A percentile compares a stretch with the other conserved stretches of the same genome.
Conservation (phyloP, 805 yeast species). For the Ogataea ganodermae region DNA sequence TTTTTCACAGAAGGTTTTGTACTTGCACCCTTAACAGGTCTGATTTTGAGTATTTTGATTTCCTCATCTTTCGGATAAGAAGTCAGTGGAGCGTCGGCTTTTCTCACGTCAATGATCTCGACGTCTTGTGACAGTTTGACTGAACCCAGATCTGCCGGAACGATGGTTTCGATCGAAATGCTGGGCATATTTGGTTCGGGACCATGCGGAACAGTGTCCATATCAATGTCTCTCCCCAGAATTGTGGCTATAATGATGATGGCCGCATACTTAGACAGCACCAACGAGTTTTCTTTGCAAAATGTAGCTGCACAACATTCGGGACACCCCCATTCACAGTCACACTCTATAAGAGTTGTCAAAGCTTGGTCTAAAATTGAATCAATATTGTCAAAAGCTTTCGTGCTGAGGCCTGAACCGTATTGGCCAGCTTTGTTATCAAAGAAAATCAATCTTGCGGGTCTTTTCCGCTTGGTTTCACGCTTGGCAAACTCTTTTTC, state of each 20-base stretch:
- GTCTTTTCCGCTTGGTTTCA: constrained; percentile 72
- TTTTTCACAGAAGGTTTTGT: constrained; percentile 11
- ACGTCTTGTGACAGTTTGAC: constrained; percentile 68
- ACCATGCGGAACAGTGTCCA: constrained; percentile 58
- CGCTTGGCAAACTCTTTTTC: constrained; percentile 88
- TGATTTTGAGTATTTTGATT: constrained; percentile 12
- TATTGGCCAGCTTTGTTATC: constrained; percentile 80
- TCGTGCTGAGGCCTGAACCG: constrained; percentile 79
- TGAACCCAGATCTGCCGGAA: constrained; percentile 43
- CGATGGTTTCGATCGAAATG: constrained; percentile 66
- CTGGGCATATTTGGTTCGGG: constrained; percentile 79
- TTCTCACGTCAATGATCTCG: constrained; percentile 48
- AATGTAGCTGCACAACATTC: constrained; percentile 81
- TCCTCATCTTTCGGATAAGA: constrained; percentile 27
- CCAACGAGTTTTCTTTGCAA: constrained; percentile 81
- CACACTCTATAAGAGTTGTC: constrained; percentile 63
- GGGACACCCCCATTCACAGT: constrained; percentile 71
- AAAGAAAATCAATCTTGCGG: constrained; percentile 81
- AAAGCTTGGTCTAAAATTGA: constrained; percentile 63
- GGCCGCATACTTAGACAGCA: constrained; percentile 87
- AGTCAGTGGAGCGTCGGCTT: constrained; percentile 23
- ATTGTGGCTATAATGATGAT: constrained; percentile 63
- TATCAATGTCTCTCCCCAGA: constrained; percentile 53
- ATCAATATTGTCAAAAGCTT: constrained; percentile 78
- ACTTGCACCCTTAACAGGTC: background rate